Percentiles rank a stretch among this genome's conserved stretches.
Evolutionary conservation across 2,329 filamentous ascomycete genomes (phyloP).

Genomic region (Ophiostoma novo-ulmi): DNA sequence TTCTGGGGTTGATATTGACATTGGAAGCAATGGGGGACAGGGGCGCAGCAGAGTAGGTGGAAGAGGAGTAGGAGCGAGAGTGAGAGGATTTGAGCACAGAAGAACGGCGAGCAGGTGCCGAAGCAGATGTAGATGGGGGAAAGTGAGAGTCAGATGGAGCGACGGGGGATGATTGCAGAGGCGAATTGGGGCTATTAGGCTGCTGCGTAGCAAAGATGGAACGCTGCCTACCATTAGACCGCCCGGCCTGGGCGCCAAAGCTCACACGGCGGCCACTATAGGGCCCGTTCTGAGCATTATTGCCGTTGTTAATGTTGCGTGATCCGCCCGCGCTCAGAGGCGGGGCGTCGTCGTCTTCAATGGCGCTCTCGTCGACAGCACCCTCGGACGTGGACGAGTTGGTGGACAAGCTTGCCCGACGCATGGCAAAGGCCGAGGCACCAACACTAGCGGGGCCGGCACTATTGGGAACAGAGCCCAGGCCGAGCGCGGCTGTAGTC

Average conservation of each 20-base stretch:
- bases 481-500: slow-evolving; percentile 51
- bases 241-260: slow-evolving; percentile 76
- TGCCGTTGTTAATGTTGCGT: slow-evolving; percentile 32
- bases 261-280: slow-evolving; percentile 64
- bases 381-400: slow-evolving; percentile 43
- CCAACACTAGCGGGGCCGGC: slow-evolving; percentile 33
- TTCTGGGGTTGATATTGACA: not conserved
- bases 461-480: slow-evolving; percentile 56
- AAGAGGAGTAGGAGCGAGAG: not conserved
- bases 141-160: not conserved
- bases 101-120: not conserved
- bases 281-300: not conserved
- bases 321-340: slow-evolving; percentile 36
- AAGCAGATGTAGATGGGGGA: slow-evolving; percentile 14
- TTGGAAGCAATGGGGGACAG: not conserved
- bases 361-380: slow-evolving; percentile 65
- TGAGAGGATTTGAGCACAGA: not conserved
- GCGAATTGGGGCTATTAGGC: slow-evolving; percentile 1
- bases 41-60: slow-evolving; percentile 24
- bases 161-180: not conserved
- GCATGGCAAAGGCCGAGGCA: slow-evolving; percentile 45
- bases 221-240: slow-evolving; percentile 52
- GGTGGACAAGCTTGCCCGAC: slow-evolving; percentile 66
- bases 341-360: slow-evolving; percentile 61
- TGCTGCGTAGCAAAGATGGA: slow-evolving; percentile 35